Evolutionary conservation across 371 early-diverging fungal genomes (phyloP).

Genomic region (Cokeromyces recurvatus): DNA sequence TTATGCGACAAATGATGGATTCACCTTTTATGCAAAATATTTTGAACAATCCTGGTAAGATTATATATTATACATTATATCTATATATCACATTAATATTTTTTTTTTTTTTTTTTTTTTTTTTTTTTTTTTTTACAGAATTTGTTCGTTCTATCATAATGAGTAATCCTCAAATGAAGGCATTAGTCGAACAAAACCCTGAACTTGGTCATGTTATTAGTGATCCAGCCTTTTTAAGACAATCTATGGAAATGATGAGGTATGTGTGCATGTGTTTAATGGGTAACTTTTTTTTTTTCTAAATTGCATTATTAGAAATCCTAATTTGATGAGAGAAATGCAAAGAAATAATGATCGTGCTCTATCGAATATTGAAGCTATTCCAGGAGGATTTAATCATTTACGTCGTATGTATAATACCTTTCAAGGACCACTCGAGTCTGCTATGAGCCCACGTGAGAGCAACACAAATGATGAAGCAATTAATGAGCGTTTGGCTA

Average conservation of each 20-base stretch:
- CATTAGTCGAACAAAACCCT: conserved; percentile 70
- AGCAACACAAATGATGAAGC: conserved; percentile 51
- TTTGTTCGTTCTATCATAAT: conserved; percentile 70
- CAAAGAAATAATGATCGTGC: conserved; percentile 84
- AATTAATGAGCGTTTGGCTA: conserved; percentile 63
- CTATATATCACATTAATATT: neutral
- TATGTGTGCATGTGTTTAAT: conserved; percentile 2
- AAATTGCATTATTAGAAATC: conserved; percentile 47
- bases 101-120: neutral
- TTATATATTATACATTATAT: too few species aligned
- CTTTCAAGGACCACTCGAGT: conserved; percentile 70
- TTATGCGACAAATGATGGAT: conserved; percentile 50
- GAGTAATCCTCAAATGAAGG: conserved; percentile 66
- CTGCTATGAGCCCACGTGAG: conserved; percentile 29
- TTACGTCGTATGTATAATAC: conserved; percentile 75
- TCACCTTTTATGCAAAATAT: conserved; percentile 47
- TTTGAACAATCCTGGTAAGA: conserved; percentile 44
- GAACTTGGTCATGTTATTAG: conserved; percentile 74
- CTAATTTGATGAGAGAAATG: conserved; percentile 77
- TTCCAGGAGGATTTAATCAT: conserved; percentile 85
- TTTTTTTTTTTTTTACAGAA: conserved; percentile 28
- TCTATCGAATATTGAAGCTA: conserved; percentile 76
- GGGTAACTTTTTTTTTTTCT: neutral
- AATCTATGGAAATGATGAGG: conserved; percentile 57
- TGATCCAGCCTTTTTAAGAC: conserved; percentile 74